phyloP scores from a whole-genome alignment of 2,329 filamentous ascomycete genomes.

The Calonectria ilicicola region DNA sequence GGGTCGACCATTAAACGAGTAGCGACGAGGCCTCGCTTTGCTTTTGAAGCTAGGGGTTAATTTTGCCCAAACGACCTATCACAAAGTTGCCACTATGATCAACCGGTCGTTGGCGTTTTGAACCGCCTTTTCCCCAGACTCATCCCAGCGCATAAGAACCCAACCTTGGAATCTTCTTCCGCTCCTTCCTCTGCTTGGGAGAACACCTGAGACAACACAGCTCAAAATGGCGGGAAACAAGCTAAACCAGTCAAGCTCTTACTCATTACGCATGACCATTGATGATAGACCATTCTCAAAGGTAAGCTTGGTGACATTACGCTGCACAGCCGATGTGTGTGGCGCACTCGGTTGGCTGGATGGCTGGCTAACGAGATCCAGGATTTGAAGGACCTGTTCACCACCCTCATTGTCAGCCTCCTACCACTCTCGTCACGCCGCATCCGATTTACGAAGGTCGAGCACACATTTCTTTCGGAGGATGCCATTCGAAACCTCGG shows the following conservation, averaged over 20 bases:
- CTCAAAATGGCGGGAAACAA: conserved; percentile 2
- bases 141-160: not conserved
- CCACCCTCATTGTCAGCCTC: conserved; percentile 93
- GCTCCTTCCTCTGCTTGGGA: not conserved
- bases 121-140: not conserved
- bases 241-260: conserved; percentile 84
- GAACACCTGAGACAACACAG: not conserved
- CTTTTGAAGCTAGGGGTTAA: conserved; percentile 5
- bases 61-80: not conserved
- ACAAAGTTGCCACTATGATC: not conserved
- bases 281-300: conserved; percentile 95
- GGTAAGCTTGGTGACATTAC: conserved; percentile 65
- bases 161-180: not conserved
- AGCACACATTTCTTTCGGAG: conserved; percentile 94
- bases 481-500: conserved; percentile 98
- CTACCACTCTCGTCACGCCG: conserved; percentile 86
- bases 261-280: conserved; percentile 95
- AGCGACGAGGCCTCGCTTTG: conserved; percentile 1
- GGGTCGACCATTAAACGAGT: not conserved
- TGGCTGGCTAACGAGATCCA: conserved; percentile 52
- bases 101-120: not conserved
- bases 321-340: not conserved
- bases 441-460: conserved; percentile 88
- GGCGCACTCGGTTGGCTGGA: not conserved
- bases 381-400: conserved; percentile 98